These are phyloP conservation scores for Brettanomyces custersianus DNA, from an alignment of 805 yeast genomes.

Conservation along the genomic window DNA sequence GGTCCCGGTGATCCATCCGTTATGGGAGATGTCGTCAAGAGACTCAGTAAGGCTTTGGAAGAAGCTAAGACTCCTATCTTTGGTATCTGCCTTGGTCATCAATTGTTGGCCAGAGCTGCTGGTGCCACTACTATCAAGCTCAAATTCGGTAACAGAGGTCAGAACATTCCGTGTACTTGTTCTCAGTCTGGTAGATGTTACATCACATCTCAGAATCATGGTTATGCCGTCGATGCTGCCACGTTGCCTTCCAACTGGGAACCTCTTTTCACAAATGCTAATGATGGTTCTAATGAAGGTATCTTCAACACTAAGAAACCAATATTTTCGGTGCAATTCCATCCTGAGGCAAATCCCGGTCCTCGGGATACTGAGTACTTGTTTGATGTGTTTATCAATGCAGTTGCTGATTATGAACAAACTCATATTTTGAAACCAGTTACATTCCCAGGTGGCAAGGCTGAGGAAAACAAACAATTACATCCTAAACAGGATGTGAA, in stretches of 20 bases:
- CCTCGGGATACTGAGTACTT: constrained; percentile 98
- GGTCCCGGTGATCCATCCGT: constrained; percentile 99
- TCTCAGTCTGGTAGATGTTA: constrained; percentile 86
- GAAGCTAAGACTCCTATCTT: constrained; percentile 79
- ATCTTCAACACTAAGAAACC: constrained; percentile 84
- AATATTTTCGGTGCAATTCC: constrained; percentile 95
- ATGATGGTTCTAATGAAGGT: constrained; percentile 98
- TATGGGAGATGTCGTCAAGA: constrained; percentile 57
- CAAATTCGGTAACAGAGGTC: constrained; percentile 99
- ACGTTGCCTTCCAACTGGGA: constrained; percentile 79
- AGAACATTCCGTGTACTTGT: constrained; percentile 90
- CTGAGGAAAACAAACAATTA: constrained; percentile 63
- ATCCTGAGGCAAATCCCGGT: constrained; percentile 98
- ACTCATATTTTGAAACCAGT: constrained; percentile 58
- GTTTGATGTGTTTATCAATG: constrained; percentile 83
- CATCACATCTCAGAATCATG: constrained; percentile 98
- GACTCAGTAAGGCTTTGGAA: constrained; percentile 47
- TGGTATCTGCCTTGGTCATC: constrained; percentile 98
- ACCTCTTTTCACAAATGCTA: constrained; percentile 89
- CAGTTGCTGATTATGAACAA: constrained; percentile 60
- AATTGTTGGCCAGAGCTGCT: constrained; percentile 86
- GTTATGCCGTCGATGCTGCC: constrained; percentile 86
- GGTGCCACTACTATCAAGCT: constrained; percentile 90
- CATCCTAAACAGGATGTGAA: constrained; percentile 77
- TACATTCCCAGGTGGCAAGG: constrained; percentile 82